Percentiles rank a stretch among this genome's conserved stretches.
phyloP scores from a whole-genome alignment of 345 rosid genomes.

The Eucalyptus cloeziana region DNA sequence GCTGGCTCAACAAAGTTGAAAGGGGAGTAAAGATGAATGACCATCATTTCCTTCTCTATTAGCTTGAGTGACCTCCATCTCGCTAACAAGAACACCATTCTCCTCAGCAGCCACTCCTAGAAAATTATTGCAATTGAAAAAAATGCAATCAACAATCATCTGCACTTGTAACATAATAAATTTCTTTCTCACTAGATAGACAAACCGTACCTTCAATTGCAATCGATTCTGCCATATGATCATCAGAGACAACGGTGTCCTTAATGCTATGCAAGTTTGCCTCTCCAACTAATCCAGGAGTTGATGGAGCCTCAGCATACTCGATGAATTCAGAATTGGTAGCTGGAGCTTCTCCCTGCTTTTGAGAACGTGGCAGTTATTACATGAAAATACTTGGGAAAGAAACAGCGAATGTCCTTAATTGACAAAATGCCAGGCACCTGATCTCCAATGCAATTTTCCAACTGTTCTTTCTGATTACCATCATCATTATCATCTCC shows the following conservation, averaged over 20 bases:
- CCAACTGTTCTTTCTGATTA: constrained; percentile 22
- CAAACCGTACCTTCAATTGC: constrained; percentile 16
- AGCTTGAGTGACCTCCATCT: constrained; percentile 9
- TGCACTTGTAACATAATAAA: constrained; percentile 3
- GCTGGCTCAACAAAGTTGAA: constrained; percentile 2
- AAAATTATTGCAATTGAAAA: constrained; percentile 7
- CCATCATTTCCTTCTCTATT: not conserved
- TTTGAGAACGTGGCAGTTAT: not conserved
- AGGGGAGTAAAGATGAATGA: not conserved
- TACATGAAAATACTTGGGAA: not conserved
- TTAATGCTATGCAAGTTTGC: constrained; percentile 54
- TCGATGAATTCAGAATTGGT: constrained; percentile 38
- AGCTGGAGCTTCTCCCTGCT: constrained; percentile 36
- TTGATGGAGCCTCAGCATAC: constrained; percentile 83
- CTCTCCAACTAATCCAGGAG: constrained; percentile 83
- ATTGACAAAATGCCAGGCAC: constrained; percentile 2
- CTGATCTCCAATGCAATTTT: constrained; percentile 43
- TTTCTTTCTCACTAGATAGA: not conserved
- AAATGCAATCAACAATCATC: constrained; percentile 12
- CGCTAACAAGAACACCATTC: constrained; percentile 8
- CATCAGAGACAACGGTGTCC: constrained; percentile 52
- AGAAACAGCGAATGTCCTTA: not conserved
- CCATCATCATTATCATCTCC: constrained; percentile 9
- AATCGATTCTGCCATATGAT: constrained; percentile 23
- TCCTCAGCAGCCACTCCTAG: constrained; percentile 13